Conservation (phyloP, 2,329 filamentous ascomycete species). For the Epichloe amarillans region DNA sequence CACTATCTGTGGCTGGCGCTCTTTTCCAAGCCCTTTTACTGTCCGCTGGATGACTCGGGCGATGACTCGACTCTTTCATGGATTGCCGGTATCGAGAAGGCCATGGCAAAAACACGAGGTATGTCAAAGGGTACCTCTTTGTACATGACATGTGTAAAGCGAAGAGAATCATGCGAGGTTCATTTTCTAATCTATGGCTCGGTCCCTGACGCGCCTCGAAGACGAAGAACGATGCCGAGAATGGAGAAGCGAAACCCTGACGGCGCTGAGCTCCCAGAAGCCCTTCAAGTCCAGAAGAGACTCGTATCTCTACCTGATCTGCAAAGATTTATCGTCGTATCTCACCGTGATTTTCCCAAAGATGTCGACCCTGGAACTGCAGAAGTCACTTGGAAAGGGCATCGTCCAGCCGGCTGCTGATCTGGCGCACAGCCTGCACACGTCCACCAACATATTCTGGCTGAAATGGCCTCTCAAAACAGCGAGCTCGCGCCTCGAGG, state of each 20-base stretch:
- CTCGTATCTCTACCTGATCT: constrained; percentile 16
- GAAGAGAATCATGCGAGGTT: too few species aligned
- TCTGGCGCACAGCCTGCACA: constrained; percentile 23
- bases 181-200: too few species aligned
- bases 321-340: constrained; percentile 21
- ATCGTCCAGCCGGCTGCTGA: constrained; percentile 23
- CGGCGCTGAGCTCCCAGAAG: constrained; percentile 19
- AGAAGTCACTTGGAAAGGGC: constrained; percentile 18
- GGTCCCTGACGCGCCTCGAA: constrained; percentile 4
- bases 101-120: constrained; percentile 18
- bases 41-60: constrained; percentile 20
- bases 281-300: constrained; percentile 17
- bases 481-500: constrained; percentile 21
- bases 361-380: constrained; percentile 15
- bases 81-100: constrained; percentile 20
- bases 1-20: constrained; percentile 23
- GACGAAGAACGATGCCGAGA: constrained; percentile 21
- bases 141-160: background rate
- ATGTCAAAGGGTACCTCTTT: background rate
- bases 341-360: constrained; percentile 18
- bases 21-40: constrained; percentile 24
- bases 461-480: constrained; percentile 25
- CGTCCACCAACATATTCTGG: constrained; percentile 20
- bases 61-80: constrained; percentile 18
- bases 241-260: constrained; percentile 25